These are phyloP conservation scores for Mucor mucedo DNA, from an alignment of 371 early-diverging fungal species.

Conservation along the genomic window DNA sequence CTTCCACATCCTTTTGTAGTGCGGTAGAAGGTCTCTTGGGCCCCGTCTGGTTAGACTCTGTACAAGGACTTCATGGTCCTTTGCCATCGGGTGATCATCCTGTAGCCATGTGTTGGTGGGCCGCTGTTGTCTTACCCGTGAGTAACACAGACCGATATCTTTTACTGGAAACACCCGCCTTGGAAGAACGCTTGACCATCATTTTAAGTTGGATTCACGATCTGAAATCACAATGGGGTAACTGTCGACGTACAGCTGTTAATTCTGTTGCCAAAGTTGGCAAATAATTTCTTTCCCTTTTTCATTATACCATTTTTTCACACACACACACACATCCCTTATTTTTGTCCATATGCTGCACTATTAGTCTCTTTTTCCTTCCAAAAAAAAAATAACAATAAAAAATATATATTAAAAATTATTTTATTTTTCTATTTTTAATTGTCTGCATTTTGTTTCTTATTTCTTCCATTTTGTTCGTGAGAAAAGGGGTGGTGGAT, in stretches of 20 bases:
- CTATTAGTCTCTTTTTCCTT: too few relatives aligned
- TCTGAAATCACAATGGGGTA: conserved; percentile 38
- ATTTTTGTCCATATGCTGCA: background rate
- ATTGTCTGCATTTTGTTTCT: too few relatives aligned
- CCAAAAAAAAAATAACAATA: too few relatives aligned
- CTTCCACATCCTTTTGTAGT: conserved; percentile 19
- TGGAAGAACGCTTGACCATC: conserved; percentile 47
- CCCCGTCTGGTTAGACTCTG: conserved; percentile 36
- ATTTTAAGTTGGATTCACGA: conserved; percentile 55
- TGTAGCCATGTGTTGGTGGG: conserved; percentile 61
- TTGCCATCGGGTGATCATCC: conserved; percentile 43
- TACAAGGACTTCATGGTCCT: conserved; percentile 32
- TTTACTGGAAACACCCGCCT: conserved; percentile 39
- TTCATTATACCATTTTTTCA: background rate
- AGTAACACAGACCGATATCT: conserved; percentile 47
- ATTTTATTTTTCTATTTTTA: too few relatives aligned
- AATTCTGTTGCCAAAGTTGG: conserved; percentile 16
- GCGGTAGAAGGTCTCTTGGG: conserved; percentile 31
- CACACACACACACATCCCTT: background rate
- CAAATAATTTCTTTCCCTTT: background rate
- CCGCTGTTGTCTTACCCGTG: conserved; percentile 60
- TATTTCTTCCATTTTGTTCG: too few relatives aligned
- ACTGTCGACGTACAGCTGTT: conserved; percentile 11
- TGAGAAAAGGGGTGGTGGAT: too few relatives aligned
- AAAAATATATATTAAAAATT: too few relatives aligned